Evolutionary conservation across 805 yeast genomes (phyloP).

Genomic region (Danielia oregonensis): DNA sequence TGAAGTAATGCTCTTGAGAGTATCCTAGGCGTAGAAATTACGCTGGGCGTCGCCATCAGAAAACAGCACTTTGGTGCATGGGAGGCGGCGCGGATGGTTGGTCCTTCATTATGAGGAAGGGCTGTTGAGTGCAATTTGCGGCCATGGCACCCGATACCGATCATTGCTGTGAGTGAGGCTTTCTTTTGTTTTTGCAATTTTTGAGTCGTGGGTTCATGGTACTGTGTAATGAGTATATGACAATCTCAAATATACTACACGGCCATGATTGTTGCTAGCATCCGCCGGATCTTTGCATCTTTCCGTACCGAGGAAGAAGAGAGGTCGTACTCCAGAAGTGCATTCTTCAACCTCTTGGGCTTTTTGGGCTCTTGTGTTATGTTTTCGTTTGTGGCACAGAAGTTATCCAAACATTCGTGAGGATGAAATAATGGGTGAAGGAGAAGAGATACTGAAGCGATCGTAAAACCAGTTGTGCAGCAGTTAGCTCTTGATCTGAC

Average conservation of each 20-base stretch:
- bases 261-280: slow-evolving; percentile 63
- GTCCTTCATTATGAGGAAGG: slow-evolving; percentile 31
- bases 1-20: slow-evolving; percentile 49
- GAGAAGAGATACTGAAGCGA: too few relatives aligned
- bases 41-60: slow-evolving; percentile 61
- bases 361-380: slow-evolving; percentile 77
- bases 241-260: not conserved
- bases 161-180: slow-evolving; percentile 48
- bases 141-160: slow-evolving; percentile 63
- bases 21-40: slow-evolving; percentile 46
- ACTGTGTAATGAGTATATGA: too few relatives aligned
- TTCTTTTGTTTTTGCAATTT: too few relatives aligned
- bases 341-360: slow-evolving; percentile 75
- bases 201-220: too few relatives aligned
- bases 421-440: too few relatives aligned
- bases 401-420: slow-evolving; percentile 24
- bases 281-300: slow-evolving; percentile 74
- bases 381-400: slow-evolving; percentile 77
- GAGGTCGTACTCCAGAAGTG: slow-evolving; percentile 67
- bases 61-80: slow-evolving; percentile 39
- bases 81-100: slow-evolving; percentile 60
- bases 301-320: slow-evolving; percentile 87
- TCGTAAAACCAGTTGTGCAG: too few relatives aligned
- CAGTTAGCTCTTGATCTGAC: too few relatives aligned
- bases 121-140: slow-evolving; percentile 63